Conservation (phyloP, 148 eudicot species). For the Vaccinium vitisidaea region DNA sequence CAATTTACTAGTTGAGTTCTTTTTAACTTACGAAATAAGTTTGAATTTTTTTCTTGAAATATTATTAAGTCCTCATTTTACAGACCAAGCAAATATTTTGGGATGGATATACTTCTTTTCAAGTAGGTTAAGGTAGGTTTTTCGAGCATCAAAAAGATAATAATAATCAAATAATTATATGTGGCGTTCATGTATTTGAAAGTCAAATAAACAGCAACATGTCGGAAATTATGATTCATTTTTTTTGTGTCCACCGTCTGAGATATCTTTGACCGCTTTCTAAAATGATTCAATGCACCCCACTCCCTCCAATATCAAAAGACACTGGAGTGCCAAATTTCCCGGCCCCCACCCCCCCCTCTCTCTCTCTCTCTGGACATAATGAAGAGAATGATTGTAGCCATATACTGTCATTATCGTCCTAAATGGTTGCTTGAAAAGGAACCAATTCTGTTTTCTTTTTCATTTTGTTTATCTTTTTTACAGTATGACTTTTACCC, state of each 20-base stretch:
- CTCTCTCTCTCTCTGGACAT: background rate
- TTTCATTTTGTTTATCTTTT: too few relatives aligned
- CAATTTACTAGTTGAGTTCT: too few relatives aligned
- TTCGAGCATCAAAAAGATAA: background rate
- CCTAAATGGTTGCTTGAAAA: background rate
- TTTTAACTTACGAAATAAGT: too few relatives aligned
- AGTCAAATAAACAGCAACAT: background rate
- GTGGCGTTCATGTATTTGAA: background rate
- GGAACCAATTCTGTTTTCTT: too few relatives aligned
- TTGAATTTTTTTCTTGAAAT: too few relatives aligned
- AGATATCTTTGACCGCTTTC: background rate
- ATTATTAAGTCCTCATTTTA: too few relatives aligned
- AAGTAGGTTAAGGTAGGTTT: background rate
- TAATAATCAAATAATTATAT: background rate
- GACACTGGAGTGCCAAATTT: too few relatives aligned
- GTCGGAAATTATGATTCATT: background rate
- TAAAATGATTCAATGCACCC: slow-evolving; percentile 15
- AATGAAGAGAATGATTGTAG: slow-evolving; percentile 6
- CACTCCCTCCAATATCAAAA: background rate
- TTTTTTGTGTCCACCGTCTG: background rate
- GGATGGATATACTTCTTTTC: too few relatives aligned
- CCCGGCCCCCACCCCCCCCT: background rate
- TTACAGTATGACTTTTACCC: too few relatives aligned
- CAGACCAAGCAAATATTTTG: too few relatives aligned
- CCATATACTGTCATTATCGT: background rate